These are phyloP conservation scores for Pseudozyma hubeiensis DNA, from an alignment of 1,284 basidiomycete species.

Conservation along the genomic window DNA sequence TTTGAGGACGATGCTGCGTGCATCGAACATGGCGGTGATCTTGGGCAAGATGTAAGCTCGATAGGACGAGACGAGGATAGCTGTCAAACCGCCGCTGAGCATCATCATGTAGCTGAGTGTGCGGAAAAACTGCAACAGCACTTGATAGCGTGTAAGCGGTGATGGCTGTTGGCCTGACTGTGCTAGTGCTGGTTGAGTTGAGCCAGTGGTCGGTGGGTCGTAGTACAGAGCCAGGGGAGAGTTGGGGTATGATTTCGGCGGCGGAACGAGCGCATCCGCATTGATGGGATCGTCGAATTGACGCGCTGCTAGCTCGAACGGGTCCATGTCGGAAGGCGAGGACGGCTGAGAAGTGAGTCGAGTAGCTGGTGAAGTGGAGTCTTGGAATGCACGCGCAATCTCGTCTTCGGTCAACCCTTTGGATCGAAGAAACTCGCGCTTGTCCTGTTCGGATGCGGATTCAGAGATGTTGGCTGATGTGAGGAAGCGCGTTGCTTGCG, in stretches of 20 bases:
- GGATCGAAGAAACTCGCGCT: constrained; percentile 56
- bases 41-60: constrained; percentile 59
- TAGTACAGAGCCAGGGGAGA: constrained; percentile 64
- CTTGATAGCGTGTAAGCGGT: constrained; percentile 56
- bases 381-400: constrained; percentile 55
- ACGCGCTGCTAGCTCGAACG: constrained; percentile 48
- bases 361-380: constrained; percentile 53
- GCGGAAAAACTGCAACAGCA: constrained; percentile 62
- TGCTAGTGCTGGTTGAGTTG: background rate
- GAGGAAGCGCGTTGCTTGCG: constrained; percentile 65
- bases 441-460: constrained; percentile 33
- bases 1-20: constrained; percentile 51
- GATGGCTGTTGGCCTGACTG: background rate
- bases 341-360: constrained; percentile 9
- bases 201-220: constrained; percentile 23
- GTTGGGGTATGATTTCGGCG: constrained; percentile 57
- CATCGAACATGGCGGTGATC: constrained; percentile 55
- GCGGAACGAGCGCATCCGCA: constrained; percentile 26
- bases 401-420: constrained; percentile 61
- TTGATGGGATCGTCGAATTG: constrained; percentile 60
- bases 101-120: constrained; percentile 58
- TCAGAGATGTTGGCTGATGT: constrained; percentile 53
- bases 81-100: constrained; percentile 60
- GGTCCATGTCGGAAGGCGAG: constrained; percentile 15
- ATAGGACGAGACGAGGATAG: constrained; percentile 54